These are phyloP conservation scores for Metschnikowia bowlesiae DNA, from an alignment of 805 yeast species.

Conservation along the genomic window DNA sequence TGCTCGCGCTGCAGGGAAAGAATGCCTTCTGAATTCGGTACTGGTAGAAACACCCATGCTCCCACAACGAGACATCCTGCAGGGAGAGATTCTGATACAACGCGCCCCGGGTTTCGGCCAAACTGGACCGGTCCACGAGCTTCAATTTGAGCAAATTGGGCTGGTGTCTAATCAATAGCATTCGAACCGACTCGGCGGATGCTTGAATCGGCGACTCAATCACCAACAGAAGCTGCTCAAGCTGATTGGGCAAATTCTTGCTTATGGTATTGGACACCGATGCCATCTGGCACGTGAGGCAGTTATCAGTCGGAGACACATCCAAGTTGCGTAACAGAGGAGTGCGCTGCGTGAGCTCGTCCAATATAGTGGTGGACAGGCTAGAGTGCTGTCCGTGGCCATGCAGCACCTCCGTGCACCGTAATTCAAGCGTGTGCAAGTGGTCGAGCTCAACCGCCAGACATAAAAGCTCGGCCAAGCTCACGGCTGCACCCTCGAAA, in stretches of 20 bases:
- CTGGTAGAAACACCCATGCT: constrained; percentile 9
- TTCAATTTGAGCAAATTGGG: constrained; percentile 2
- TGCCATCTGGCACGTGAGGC: constrained; percentile 11
- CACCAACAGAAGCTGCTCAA: constrained; percentile 4
- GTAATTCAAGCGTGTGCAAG: constrained; percentile 14
- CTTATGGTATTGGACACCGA: constrained; percentile 1
- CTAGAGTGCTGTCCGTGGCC: constrained; percentile 14
- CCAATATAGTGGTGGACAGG: constrained; percentile 5
- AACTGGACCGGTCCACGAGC: constrained; percentile 6
- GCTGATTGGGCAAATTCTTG: constrained; percentile 6
- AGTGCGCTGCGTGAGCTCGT: constrained; percentile 5
- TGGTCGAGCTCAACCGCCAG: constrained; percentile 13
- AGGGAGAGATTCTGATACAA: constrained; percentile 4
- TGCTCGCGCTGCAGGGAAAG: constrained; percentile 3
- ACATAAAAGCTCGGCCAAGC: constrained; percentile 8
- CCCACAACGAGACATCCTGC: constrained; percentile 6
- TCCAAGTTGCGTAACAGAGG: constrained; percentile 7
- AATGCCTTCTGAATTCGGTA: constrained; percentile 4
- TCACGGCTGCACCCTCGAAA: constrained; percentile 14
- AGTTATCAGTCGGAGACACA: constrained; percentile 9
- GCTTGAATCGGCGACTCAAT: constrained; percentile 8
- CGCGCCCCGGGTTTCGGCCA: not conserved
- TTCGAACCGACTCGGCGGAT: constrained; percentile 2
- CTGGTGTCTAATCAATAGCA: constrained; percentile 5
- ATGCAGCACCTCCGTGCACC: constrained; percentile 22